Percentiles rank a stretch among this genome's conserved stretches.
Conservation (phyloP, 129 eudicot species). For the Flaveria brownii region DNA sequence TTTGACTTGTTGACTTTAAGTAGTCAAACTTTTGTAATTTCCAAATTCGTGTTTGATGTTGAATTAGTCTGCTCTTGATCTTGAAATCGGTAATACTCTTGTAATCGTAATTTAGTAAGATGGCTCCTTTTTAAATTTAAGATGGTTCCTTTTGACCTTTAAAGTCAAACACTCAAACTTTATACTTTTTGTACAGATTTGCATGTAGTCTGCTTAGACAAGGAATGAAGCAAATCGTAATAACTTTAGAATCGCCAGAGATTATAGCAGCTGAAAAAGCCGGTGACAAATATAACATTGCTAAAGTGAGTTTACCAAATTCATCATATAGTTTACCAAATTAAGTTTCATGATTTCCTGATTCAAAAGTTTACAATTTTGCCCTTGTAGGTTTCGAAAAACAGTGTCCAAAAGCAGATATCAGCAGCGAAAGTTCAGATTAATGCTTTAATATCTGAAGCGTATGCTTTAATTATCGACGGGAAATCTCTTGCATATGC, state of each 20-base stretch:
- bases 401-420: constrained; percentile 34
- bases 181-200: constrained; percentile 29
- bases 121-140: not conserved
- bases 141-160: not conserved
- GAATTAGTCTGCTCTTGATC: not conserved
- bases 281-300: constrained; percentile 31
- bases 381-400: constrained; percentile 27
- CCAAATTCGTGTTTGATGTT: not conserved
- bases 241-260: constrained; percentile 43
- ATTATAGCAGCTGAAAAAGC: constrained; percentile 34
- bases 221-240: constrained; percentile 55
- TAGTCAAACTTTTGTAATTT: constrained; percentile 17
- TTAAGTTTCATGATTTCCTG: constrained; percentile 8
- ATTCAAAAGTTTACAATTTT: constrained; percentile 9
- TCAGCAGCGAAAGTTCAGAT: constrained; percentile 34
- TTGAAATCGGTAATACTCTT: not conserved
- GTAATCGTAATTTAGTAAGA: not conserved
- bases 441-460: constrained; percentile 33
- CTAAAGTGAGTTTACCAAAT: constrained; percentile 28
- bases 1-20: constrained; percentile 14
- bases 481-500: constrained; percentile 54
- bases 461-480: constrained; percentile 51
- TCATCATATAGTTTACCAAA: not conserved
- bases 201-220: constrained; percentile 59
- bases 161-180: constrained; percentile 22